Evolutionary conservation across 2,329 filamentous ascomycete genomes (phyloP).

Genomic region (Aspergillus fumigatiaffinis): DNA sequence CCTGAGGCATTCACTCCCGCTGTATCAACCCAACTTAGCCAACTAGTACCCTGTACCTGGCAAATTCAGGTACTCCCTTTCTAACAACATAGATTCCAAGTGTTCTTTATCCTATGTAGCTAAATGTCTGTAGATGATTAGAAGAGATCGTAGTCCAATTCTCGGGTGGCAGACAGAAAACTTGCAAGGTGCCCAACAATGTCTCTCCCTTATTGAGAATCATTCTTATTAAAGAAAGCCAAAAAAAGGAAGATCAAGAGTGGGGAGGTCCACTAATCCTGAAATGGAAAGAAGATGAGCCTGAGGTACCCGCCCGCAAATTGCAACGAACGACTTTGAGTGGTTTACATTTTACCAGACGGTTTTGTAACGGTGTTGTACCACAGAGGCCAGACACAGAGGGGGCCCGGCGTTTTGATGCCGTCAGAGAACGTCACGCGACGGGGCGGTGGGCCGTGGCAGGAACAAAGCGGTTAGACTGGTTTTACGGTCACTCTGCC

Average conservation of each 20-base stretch:
- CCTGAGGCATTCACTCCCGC: neutral
- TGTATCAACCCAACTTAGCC: no score
- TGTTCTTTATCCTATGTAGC: neutral
- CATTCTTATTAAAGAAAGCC: neutral
- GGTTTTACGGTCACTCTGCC: conserved; percentile 17
- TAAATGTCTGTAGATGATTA: neutral
- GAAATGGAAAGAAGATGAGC: neutral
- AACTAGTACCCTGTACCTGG: neutral
- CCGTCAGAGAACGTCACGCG: conserved; percentile 34
- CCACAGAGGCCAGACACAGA: neutral
- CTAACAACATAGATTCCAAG: neutral
- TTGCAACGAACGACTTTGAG: conserved; percentile 16
- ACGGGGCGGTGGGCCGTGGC: conserved; percentile 30
- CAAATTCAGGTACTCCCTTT: neutral
- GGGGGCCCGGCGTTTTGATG: conserved; percentile 11
- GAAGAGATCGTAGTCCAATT: neutral
- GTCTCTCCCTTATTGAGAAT: neutral
- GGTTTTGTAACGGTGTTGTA: conserved; percentile 12
- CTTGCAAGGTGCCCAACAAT: neutral
- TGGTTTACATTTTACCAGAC: conserved; percentile 24
- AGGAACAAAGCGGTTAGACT: conserved; percentile 25
- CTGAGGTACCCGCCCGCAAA: conserved; percentile 5
- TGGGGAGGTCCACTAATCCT: neutral
- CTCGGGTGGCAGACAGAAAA: neutral
- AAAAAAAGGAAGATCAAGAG: neutral